Percentiles rank a stretch among this genome's conserved stretches.
Conservation (phyloP, 2,329 filamentous ascomycete species). For the Xylariales sp. region DNA sequence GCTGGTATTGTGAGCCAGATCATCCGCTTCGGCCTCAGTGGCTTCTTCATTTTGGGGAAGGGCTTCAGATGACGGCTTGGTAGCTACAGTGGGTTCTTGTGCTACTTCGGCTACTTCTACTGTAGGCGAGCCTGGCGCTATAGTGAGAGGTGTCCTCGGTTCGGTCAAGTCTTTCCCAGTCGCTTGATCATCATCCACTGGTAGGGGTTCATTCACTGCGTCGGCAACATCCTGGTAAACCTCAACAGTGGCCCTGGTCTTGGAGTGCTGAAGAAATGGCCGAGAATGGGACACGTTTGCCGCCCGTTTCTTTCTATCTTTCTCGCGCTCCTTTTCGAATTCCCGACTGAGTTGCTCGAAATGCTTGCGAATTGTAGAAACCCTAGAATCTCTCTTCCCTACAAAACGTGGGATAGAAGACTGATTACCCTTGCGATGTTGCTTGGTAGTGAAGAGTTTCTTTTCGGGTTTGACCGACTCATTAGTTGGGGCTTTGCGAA, state of each 20-base stretch:
- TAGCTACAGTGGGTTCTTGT: conserved; percentile 31
- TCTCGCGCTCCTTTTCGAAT: conserved; percentile 92
- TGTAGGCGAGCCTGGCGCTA: conserved; percentile 35
- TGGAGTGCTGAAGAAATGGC: conserved; percentile 84
- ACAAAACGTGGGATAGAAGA: conserved; percentile 93
- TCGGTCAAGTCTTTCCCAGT: conserved; percentile 51
- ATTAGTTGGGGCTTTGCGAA: conserved; percentile 52
- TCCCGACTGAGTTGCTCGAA: conserved; percentile 97
- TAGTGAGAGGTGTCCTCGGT: conserved; percentile 43
- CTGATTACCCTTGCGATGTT: conserved; percentile 70
- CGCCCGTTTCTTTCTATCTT: conserved; percentile 83
- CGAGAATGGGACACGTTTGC: conserved; percentile 80
- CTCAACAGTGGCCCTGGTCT: conserved; percentile 95
- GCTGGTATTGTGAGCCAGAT: conserved; percentile 60
- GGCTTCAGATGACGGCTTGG: conserved; percentile 46
- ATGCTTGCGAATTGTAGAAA: conserved; percentile 92
- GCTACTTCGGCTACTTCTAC: conserved; percentile 19
- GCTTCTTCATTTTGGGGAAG: conserved; percentile 47
- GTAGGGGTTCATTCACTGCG: conserved; percentile 84
- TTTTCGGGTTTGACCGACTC: conserved; percentile 71
- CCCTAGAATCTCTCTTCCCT: conserved; percentile 79
- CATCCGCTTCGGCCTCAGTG: conserved; percentile 57
- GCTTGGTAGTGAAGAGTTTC: conserved; percentile 72
- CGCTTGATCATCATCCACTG: conserved; percentile 70
- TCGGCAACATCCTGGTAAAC: conserved; percentile 95